A percentile compares a stretch with the other conserved stretches of the same genome.
These are phyloP conservation scores for Cryphonectria nitschkei DNA, from an alignment of 2,329 filamentous ascomycete species.

Conservation along the genomic window DNA sequence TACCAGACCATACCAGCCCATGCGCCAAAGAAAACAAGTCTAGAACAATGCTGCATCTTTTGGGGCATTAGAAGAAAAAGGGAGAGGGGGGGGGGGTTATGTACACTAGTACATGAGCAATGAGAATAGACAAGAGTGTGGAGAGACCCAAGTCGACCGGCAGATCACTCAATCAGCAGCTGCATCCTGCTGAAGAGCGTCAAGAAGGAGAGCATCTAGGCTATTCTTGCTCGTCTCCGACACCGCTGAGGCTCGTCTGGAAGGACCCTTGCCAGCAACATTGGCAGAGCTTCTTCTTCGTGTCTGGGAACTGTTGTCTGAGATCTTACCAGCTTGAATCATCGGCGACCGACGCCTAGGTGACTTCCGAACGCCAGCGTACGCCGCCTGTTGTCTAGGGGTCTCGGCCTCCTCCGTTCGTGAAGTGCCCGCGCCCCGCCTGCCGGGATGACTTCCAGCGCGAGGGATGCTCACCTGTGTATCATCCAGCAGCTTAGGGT, in stretches of 20 bases:
- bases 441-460: not conserved
- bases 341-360: not conserved
- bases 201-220: not conserved
- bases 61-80: not conserved
- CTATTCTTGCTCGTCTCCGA: not conserved
- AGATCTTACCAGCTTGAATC: not conserved
- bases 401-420: not conserved
- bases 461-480: not conserved
- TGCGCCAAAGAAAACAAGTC: too few species aligned
- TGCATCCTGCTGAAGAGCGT: not conserved
- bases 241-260: not conserved
- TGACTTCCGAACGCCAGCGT: not conserved
- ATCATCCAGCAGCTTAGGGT: not conserved
- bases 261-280: not conserved
- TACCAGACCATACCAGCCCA: not conserved
- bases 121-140: not conserved
- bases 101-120: not conserved
- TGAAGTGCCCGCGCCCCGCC: not conserved
- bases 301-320: not conserved
- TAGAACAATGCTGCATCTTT: not conserved
- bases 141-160: not conserved
- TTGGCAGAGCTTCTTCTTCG: not conserved
- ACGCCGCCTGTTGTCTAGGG: not conserved
- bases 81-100: too few species aligned
- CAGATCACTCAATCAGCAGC: not conserved